Conservation (phyloP, 2,329 filamentous ascomycete species). For the Pseudogymnoascus sp. region DNA sequence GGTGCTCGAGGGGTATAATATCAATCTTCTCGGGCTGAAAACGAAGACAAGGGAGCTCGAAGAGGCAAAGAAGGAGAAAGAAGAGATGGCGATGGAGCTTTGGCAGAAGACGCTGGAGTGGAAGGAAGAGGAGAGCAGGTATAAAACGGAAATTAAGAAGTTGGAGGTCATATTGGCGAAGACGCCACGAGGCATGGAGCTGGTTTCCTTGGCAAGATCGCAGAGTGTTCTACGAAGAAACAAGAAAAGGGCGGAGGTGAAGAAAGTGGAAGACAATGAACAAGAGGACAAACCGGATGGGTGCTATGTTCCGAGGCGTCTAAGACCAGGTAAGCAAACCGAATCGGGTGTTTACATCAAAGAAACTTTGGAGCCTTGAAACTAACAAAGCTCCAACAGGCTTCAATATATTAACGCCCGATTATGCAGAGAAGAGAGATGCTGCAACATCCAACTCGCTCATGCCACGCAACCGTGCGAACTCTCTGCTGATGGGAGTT, state of each 20-base stretch:
- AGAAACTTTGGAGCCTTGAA: neutral
- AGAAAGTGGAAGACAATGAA: neutral
- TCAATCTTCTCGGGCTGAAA: slow-evolving; percentile 17
- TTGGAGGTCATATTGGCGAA: slow-evolving; percentile 25
- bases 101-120: slow-evolving; percentile 16
- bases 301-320: neutral
- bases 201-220: slow-evolving; percentile 22
- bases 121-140: slow-evolving; percentile 23
- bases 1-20: slow-evolving; percentile 25
- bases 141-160: slow-evolving; percentile 25
- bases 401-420: neutral
- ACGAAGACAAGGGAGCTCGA: slow-evolving; percentile 19
- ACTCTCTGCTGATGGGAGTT: neutral
- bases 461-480: neutral
- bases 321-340: neutral
- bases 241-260: neutral
- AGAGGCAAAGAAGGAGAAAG: slow-evolving; percentile 18
- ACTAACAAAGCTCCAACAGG: neutral
- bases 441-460: neutral
- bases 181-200: slow-evolving; percentile 25
- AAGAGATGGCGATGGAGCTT: slow-evolving; percentile 18
- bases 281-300: neutral
- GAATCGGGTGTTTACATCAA: neutral
- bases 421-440: neutral
- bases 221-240: slow-evolving; percentile 23